Percentiles rank a stretch among this genome's conserved stretches.
phyloP scores from a whole-genome alignment of 805 yeast species.

The Phaffomyces opuntiae region DNA sequence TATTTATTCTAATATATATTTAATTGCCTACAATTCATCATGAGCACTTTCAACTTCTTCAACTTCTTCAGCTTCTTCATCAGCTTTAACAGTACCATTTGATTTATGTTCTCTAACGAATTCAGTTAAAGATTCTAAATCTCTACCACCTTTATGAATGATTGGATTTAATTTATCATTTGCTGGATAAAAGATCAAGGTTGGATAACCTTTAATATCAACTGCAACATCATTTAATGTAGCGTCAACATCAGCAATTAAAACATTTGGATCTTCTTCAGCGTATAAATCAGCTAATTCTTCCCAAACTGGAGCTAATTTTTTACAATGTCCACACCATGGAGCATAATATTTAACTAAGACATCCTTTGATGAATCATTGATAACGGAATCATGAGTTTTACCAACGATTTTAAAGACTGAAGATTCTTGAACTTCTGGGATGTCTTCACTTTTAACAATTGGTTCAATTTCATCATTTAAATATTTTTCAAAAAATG shows the following conservation, averaged over 20 bases:
- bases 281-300: constrained; percentile 70
- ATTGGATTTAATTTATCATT: constrained; percentile 63
- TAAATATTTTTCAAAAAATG: constrained; percentile 56
- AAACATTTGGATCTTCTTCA: constrained; percentile 45
- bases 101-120: constrained; percentile 49
- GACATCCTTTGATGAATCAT: constrained; percentile 54
- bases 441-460: constrained; percentile 80
- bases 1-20: background rate
- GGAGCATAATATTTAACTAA: constrained; percentile 92
- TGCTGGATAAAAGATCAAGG: constrained; percentile 86
- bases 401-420: constrained; percentile 76
- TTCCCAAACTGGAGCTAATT: constrained; percentile 80
- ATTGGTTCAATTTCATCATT: constrained; percentile 64
- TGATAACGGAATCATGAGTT: constrained; percentile 66
- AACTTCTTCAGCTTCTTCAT: constrained; percentile 35
- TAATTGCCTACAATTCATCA: constrained; percentile 9
- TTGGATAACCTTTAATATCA: constrained; percentile 86
- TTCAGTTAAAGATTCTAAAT: constrained; percentile 56
- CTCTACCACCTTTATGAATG: constrained; percentile 64
- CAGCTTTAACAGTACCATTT: constrained; percentile 57
- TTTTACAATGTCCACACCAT: constrained; percentile 97
- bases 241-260: constrained; percentile 84
- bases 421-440: constrained; percentile 71
- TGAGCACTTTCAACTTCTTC: constrained; percentile 5
- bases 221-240: constrained; percentile 83